Percentiles rank a stretch among this genome's conserved stretches.
Evolutionary conservation across 805 yeast species (phyloP).

Genomic region (Saccharomycopsis sp.): DNA sequence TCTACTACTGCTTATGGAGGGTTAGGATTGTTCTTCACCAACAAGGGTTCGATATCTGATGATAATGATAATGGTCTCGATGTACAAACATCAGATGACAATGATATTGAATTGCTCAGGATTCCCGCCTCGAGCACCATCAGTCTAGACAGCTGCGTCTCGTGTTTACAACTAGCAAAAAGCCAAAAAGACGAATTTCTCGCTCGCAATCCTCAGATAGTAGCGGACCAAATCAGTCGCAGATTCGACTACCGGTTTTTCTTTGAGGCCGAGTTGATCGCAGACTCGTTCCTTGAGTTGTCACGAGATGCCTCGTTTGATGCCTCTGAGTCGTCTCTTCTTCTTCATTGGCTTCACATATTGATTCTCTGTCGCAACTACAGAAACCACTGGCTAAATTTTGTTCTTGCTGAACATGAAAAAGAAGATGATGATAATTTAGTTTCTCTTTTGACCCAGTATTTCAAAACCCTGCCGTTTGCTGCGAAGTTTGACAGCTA

Average conservation of each 20-base stretch:
- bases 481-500: not conserved
- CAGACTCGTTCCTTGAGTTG: not conserved
- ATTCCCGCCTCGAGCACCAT: not conserved
- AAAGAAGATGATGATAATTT: not conserved
- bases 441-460: not conserved
- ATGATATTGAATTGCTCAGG: conserved; percentile 2
- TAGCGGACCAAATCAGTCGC: not conserved
- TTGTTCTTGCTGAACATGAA: not conserved
- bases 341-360: conserved; percentile 3
- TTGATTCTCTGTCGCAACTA: not conserved
- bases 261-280: not conserved
- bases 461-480: conserved; percentile 4
- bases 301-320: not conserved
- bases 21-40: conserved; percentile 1
- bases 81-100: not conserved
- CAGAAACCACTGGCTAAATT: not conserved
- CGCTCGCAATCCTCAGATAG: not conserved
- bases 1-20: not conserved
- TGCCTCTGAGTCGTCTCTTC: not conserved
- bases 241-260: not conserved
- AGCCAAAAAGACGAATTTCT: not conserved
- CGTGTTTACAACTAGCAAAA: not conserved
- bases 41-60: not conserved
- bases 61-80: too few relatives aligned
- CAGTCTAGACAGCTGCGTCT: not conserved